Evolutionary conservation across 106 monocot genomes (phyloP).

Genomic region (Vanilla planifolia): DNA sequence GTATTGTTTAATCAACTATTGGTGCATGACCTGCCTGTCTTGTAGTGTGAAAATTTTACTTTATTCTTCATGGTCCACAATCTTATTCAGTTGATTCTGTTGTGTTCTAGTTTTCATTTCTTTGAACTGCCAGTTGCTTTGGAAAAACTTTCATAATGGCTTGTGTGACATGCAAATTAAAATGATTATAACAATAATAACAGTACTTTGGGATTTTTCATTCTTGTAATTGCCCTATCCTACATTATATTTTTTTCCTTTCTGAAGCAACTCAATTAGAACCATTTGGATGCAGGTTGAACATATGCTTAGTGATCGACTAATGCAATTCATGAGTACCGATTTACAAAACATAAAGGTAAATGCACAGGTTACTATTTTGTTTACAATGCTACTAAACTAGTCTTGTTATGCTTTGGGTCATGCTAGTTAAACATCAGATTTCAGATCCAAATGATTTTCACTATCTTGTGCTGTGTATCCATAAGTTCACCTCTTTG

Average conservation of each 20-base stretch:
- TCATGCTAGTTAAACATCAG: background rate
- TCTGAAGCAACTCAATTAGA: too few relatives aligned
- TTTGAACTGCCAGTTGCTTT: background rate
- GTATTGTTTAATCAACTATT: too few relatives aligned
- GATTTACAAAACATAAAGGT: slow-evolving; percentile 90
- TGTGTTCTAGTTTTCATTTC: background rate
- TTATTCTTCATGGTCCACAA: too few relatives aligned
- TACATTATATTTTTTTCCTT: too few relatives aligned
- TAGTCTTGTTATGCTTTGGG: background rate
- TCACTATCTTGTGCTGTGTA: background rate
- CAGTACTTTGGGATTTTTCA: background rate
- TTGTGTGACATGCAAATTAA: slow-evolving; percentile 4
- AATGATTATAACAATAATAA: background rate
- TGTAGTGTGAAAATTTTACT: too few relatives aligned
- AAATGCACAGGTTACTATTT: background rate
- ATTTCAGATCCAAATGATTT: background rate
- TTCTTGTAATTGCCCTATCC: background rate
- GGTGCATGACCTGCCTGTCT: too few relatives aligned
- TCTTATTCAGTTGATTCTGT: background rate
- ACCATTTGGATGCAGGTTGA: slow-evolving; percentile 63
- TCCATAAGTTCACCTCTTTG: background rate
- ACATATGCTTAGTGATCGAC: slow-evolving; percentile 81
- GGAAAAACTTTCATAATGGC: background rate
- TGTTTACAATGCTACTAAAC: background rate
- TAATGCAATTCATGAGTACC: slow-evolving; percentile 65